phyloP scores from a whole-genome alignment of 2,329 filamentous ascomycete genomes.

The Diaporthe citri region DNA sequence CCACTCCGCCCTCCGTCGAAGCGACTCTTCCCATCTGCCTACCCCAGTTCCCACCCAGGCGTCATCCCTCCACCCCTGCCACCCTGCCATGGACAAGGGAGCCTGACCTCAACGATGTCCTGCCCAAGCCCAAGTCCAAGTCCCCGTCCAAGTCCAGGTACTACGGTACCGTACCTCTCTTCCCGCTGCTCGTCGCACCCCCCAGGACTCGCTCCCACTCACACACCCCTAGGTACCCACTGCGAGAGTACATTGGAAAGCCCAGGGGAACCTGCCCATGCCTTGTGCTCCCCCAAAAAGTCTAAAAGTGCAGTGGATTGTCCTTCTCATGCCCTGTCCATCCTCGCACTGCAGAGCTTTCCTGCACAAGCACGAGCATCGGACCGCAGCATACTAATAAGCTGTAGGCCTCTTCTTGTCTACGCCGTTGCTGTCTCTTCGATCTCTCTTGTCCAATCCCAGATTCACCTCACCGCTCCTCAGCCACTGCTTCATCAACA shows the following conservation, averaged over 20 bases:
- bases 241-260: slow-evolving; percentile 1
- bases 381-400: slow-evolving; percentile 31
- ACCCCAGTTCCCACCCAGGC: slow-evolving; percentile 32
- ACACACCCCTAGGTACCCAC: slow-evolving; percentile 30
- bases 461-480: slow-evolving; percentile 28
- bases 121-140: not conserved
- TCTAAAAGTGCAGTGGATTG: slow-evolving; percentile 27
- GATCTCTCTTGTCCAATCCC: slow-evolving; percentile 27
- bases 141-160: slow-evolving; percentile 24
- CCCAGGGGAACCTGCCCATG: slow-evolving; percentile 13
- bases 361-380: slow-evolving; percentile 23
- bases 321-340: slow-evolving; percentile 14
- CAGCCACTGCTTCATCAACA: slow-evolving; percentile 6
- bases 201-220: slow-evolving; percentile 3
- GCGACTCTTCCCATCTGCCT: slow-evolving; percentile 21
- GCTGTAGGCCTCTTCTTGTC: slow-evolving; percentile 26
- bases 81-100: slow-evolving; percentile 23
- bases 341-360: slow-evolving; percentile 26
- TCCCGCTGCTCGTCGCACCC: slow-evolving; percentile 12
- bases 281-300: slow-evolving; percentile 26
- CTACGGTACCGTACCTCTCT: slow-evolving; percentile 1
- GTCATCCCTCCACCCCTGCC: slow-evolving; percentile 30
- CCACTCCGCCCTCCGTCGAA: slow-evolving; percentile 27
- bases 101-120: slow-evolving; percentile 14
- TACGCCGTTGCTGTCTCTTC: slow-evolving; percentile 23